phyloP scores from a whole-genome alignment of 164 flowering plant genomes.

The Protea cynaroides region DNA sequence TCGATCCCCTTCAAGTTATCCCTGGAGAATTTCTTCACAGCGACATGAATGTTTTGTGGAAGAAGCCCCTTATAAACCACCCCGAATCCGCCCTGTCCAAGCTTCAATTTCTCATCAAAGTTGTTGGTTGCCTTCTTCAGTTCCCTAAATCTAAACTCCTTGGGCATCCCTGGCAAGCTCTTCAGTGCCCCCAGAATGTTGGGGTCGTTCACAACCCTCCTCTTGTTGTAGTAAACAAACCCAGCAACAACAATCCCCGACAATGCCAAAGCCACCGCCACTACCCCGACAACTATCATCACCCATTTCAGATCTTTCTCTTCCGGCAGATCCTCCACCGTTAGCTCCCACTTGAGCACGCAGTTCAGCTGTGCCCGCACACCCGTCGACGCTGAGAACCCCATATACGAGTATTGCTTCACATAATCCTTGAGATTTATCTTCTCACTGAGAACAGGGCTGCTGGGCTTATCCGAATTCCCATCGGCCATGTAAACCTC shows the following conservation, averaged over 20 bases:
- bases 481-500: slow-evolving; percentile 40
- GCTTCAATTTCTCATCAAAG: slow-evolving; percentile 43
- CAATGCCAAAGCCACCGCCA: slow-evolving; percentile 16
- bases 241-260: slow-evolving; percentile 1
- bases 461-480: slow-evolving; percentile 20
- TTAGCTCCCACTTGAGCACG: slow-evolving; percentile 48
- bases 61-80: slow-evolving; percentile 55
- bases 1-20: slow-evolving; percentile 50
- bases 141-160: slow-evolving; percentile 49
- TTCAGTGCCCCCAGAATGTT: slow-evolving; percentile 30
- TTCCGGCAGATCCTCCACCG: slow-evolving; percentile 25
- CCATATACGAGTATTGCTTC: slow-evolving; percentile 40
- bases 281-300: slow-evolving; percentile 27
- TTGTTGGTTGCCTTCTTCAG: slow-evolving; percentile 58
- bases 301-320: slow-evolving; percentile 1
- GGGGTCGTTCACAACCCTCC: slow-evolving; percentile 11
- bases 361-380: slow-evolving; percentile 38
- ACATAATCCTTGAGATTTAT: slow-evolving; percentile 28
- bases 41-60: slow-evolving; percentile 31
- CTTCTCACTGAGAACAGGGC: slow-evolving; percentile 25
- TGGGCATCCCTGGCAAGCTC: slow-evolving; percentile 55
- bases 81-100: slow-evolving; percentile 81
- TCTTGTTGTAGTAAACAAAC: slow-evolving; percentile 17
- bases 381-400: slow-evolving; percentile 70
- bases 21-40: slow-evolving; percentile 69